Percentiles rank a stretch among this genome's conserved stretches.
Conservation (phyloP, 2,329 filamentous ascomycete species). For the Fusarium foetens region DNA sequence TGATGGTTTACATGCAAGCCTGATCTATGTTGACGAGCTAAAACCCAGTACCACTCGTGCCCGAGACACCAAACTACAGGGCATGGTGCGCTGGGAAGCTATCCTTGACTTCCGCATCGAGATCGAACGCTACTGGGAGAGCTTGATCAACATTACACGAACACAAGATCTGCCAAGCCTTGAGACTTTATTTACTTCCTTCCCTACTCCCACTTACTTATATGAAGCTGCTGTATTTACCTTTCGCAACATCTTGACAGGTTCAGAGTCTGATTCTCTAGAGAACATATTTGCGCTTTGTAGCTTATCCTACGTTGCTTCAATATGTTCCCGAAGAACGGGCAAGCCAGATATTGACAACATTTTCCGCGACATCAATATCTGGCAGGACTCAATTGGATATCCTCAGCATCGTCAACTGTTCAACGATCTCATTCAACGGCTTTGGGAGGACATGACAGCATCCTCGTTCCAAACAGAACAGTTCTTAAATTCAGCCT, state of each 20-base stretch:
- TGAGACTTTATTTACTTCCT: fast-evolving
- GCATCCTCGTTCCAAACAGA: neutral
- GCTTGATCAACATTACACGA: fast-evolving
- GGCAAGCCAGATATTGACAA: neutral
- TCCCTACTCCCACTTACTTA: fast-evolving
- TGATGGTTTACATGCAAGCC: no score
- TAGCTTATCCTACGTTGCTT: neutral
- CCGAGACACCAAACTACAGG: no score
- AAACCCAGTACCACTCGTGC: no score
- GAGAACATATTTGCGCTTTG: neutral
- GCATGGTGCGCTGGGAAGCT: no score
- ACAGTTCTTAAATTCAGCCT: fast-evolving
- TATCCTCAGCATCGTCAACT: neutral
- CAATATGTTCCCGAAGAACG: fast-evolving
- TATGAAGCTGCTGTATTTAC: neutral
- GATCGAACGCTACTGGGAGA: neutral
- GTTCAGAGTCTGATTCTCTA: fast-evolving
- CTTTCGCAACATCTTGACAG: neutral
- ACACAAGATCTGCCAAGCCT: fast-evolving
- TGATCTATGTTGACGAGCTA: no score
- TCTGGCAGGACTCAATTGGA: neutral
- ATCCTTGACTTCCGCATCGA: no score
- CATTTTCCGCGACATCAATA: no score
- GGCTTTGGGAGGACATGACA: fast-evolving
- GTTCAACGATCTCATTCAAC: neutral